Conservation (phyloP, 2,329 filamentous ascomycete genomes). For the Zarea fungicola region DNA sequence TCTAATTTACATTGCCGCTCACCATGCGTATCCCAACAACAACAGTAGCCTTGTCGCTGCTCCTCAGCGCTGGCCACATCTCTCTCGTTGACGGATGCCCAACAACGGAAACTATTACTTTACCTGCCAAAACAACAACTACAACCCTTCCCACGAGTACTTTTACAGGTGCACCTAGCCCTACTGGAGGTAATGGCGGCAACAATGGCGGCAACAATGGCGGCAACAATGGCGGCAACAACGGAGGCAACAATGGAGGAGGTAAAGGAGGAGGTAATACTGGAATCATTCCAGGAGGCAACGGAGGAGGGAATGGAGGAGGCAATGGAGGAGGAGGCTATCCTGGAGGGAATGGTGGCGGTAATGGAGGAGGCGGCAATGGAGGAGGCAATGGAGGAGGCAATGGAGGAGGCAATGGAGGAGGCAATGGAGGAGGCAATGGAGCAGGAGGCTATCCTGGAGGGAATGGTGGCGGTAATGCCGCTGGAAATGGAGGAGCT, state of each 20-base stretch:
- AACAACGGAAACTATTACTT: background rate
- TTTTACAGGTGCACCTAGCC: background rate
- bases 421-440: background rate
- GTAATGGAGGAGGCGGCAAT: background rate
- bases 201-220: background rate
- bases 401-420: background rate
- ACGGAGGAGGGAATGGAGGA: background rate
- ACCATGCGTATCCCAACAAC: constrained; percentile 2
- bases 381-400: background rate
- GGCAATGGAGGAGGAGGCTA: background rate
- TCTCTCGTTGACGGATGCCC: background rate
- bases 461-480: background rate
- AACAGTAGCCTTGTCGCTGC: constrained; percentile 2
- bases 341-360: background rate
- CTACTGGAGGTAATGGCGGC: background rate
- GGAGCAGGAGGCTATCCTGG: background rate
- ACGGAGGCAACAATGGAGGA: background rate
- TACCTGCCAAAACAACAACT: background rate
- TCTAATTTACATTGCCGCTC: background rate
- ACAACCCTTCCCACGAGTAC: background rate
- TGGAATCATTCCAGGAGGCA: background rate
- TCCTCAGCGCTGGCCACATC: background rate
- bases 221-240: background rate
- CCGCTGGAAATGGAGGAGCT: background rate
- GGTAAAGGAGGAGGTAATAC: background rate